A percentile compares a stretch with the other conserved stretches of the same genome.
These are phyloP conservation scores for Diaporthe sp. DNA, from an alignment of 2,329 filamentous ascomycete species.

Conservation along the genomic window DNA sequence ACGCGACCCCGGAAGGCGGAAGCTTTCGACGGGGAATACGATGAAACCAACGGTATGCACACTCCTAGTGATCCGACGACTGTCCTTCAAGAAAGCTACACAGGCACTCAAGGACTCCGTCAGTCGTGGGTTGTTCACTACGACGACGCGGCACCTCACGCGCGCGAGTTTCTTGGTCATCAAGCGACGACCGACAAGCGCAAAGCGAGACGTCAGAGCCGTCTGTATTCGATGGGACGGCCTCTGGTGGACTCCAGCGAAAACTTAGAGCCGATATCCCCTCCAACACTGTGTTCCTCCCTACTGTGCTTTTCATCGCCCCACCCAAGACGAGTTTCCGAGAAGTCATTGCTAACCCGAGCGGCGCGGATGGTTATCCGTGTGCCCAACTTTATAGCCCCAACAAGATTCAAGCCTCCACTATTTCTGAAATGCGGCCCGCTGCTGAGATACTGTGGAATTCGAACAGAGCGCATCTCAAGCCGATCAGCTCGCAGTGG, in stretches of 20 bases:
- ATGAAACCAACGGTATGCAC: conserved; percentile 70
- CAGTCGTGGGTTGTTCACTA: conserved; percentile 33
- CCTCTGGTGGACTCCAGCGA: conserved; percentile 3
- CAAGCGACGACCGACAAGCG: conserved; percentile 37
- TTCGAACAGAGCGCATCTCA: conserved; percentile 73
- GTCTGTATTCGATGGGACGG: conserved; percentile 37
- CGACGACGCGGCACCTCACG: conserved; percentile 29
- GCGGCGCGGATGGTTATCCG: conserved; percentile 68
- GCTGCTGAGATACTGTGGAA: conserved; percentile 88
- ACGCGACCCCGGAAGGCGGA: conserved; percentile 69
- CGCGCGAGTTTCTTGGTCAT: conserved; percentile 27
- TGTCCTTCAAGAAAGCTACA: background rate
- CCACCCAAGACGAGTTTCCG: conserved; percentile 12
- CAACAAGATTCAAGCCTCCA: conserved; percentile 84
- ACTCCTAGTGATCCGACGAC: background rate
- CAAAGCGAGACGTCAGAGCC: conserved; percentile 39
- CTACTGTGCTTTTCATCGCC: conserved; percentile 6
- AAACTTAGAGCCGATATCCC: background rate
- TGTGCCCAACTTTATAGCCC: conserved; percentile 54
- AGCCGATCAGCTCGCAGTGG: conserved; percentile 54
- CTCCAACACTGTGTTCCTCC: conserved; percentile 20
- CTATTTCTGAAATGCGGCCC: conserved; percentile 93
- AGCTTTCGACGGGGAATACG: conserved; percentile 77
- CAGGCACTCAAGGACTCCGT: conserved; percentile 4
- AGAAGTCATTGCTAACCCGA: conserved; percentile 68